Conservation (phyloP, 768 basidiomycete species). For the Suillus spraguei region DNA sequence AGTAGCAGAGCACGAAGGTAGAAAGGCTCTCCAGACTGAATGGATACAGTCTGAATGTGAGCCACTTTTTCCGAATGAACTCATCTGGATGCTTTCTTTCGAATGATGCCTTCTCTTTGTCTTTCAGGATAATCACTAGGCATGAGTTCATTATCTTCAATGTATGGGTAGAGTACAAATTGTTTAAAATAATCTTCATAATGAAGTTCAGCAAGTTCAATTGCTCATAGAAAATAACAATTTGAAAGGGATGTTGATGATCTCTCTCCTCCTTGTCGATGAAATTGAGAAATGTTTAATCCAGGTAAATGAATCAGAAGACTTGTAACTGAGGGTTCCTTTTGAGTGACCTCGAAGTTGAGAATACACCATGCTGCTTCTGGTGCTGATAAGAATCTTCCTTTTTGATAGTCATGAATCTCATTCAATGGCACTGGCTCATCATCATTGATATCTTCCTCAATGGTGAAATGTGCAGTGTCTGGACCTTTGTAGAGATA, state of each 20-base stretch:
- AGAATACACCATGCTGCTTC: too few relatives aligned
- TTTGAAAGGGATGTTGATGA: conserved; percentile 20
- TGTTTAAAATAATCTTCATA: not conserved
- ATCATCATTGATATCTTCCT: too few relatives aligned
- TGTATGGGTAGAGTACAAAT: not conserved
- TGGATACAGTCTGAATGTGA: conserved; percentile 25
- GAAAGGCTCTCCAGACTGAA: conserved; percentile 37
- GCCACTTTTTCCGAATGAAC: conserved; percentile 15
- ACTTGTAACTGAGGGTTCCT: conserved; percentile 35
- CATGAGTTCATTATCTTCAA: not conserved
- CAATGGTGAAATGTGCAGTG: too few relatives aligned
- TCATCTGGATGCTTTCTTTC: not conserved
- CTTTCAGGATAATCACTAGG: not conserved
- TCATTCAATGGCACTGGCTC: too few relatives aligned
- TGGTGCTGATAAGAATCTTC: too few relatives aligned
- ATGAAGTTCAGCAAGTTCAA: not conserved
- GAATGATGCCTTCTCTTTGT: not conserved
- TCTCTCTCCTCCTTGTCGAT: not conserved
- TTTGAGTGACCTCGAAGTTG: conserved; percentile 36
- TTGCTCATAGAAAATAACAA: conserved; percentile 22
- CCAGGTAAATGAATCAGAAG: conserved; percentile 36
- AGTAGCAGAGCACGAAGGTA: conserved; percentile 34
- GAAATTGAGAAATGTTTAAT: conserved; percentile 25
- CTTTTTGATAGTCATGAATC: too few relatives aligned
- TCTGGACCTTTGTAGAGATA: too few relatives aligned